Percentiles rank a stretch among this genome's conserved stretches.
phyloP scores from a whole-genome alignment of 352 stramenopile species.

The Phytophthora constricta region DNA sequence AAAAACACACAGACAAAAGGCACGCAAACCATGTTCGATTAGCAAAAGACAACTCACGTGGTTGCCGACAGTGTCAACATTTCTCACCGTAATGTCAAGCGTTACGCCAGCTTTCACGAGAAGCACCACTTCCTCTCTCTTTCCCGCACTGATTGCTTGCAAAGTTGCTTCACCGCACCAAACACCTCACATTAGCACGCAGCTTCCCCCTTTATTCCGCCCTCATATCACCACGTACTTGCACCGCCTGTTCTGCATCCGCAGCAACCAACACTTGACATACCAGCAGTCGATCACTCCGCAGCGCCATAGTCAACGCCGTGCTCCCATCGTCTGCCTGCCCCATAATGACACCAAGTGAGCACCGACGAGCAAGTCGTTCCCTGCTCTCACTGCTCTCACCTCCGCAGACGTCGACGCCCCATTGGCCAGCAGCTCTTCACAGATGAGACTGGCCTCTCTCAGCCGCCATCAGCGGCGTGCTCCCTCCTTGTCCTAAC shows the following conservation, averaged over 20 bases:
- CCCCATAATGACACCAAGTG: too few species aligned
- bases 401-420: conserved; percentile 29
- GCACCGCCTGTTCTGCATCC: conserved; percentile 33
- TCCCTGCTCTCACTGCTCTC: too few species aligned
- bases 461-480: conserved; percentile 43
- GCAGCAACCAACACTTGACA: conserved; percentile 41
- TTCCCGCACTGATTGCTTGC: conserved; percentile 31
- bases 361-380: too few species aligned
- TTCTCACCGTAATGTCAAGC: conserved; percentile 32
- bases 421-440: conserved; percentile 41
- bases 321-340: conserved; percentile 31
- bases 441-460: conserved; percentile 42
- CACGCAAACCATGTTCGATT: too few species aligned
- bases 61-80: too few species aligned
- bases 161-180: conserved; percentile 27
- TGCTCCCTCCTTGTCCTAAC: conserved; percentile 40
- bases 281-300: conserved; percentile 26
- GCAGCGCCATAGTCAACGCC: conserved; percentile 30
- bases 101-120: conserved; percentile 43
- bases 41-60: too few species aligned
- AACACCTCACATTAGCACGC: conserved; percentile 4
- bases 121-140: conserved; percentile 38
- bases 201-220: not conserved
- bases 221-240: conserved; percentile 21
- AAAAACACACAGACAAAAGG: too few species aligned